These are phyloP conservation scores for Circinella umbellata DNA, from an alignment of 371 early-diverging fungal species.

Conservation along the genomic window DNA sequence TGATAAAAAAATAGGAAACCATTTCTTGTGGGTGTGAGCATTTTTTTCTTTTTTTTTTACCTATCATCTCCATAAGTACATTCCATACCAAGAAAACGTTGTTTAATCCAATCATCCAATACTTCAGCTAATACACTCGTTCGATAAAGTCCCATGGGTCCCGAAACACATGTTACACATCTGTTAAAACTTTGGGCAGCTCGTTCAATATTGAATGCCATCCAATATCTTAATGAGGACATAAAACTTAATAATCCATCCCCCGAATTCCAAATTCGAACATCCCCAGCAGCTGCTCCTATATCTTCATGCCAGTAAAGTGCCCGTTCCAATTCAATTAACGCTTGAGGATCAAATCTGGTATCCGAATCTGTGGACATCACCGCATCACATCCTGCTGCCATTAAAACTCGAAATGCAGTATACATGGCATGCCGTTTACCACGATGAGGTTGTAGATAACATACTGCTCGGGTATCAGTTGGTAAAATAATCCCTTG, in stretches of 20 bases:
- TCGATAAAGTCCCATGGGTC: constrained; percentile 69
- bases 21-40: too few relatives aligned
- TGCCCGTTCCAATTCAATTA: constrained; percentile 55
- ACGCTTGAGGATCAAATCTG: constrained; percentile 56
- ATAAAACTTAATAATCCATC: constrained; percentile 58
- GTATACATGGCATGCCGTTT: constrained; percentile 73
- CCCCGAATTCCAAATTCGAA: constrained; percentile 63
- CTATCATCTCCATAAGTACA: constrained; percentile 76
- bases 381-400: constrained; percentile 60
- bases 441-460: constrained; percentile 64
- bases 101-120: constrained; percentile 65
- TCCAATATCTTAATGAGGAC: constrained; percentile 71
- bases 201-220: constrained; percentile 75
- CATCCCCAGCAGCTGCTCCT: constrained; percentile 72
- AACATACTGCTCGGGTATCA: constrained; percentile 53
- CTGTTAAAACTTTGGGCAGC: constrained; percentile 68
- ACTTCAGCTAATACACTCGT: constrained; percentile 53
- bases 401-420: constrained; percentile 60
- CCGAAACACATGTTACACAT: constrained; percentile 72
- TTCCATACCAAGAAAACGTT: constrained; percentile 61
- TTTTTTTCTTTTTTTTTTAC: constrained; percentile 15
- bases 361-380: constrained; percentile 74
- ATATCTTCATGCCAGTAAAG: constrained; percentile 54
- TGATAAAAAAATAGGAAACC: too few relatives aligned
- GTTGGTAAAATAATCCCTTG: constrained; percentile 31